Conservation (phyloP, 208 protist species). For the Angomonas deanei region DNA sequence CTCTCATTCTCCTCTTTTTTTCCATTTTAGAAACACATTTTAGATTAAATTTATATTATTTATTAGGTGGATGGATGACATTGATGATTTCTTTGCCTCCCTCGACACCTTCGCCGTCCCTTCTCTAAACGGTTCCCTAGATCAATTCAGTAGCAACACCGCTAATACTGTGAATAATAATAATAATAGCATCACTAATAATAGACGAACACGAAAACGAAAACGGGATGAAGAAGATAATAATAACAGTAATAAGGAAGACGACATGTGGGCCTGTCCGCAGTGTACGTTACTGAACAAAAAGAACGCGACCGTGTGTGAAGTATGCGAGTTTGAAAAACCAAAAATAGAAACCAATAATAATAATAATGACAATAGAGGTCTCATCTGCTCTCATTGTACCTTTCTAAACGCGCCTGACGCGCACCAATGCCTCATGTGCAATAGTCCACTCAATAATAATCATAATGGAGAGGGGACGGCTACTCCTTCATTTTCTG, state of each 20-base stretch:
- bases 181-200: not conserved
- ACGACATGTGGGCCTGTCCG: slow-evolving; percentile 12
- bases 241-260: not conserved
- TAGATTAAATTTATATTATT: slow-evolving; percentile 2
- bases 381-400: not conserved
- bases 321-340: slow-evolving; percentile 4
- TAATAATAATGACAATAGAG: not conserved
- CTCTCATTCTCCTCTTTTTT: not conserved
- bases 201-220: not conserved
- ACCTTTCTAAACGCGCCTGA: slow-evolving; percentile 3
- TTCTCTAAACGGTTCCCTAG: slow-evolving; percentile 13
- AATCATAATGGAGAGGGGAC: no score
- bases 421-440: no score
- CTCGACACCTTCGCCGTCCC: slow-evolving; percentile 41
- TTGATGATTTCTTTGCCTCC: slow-evolving; percentile 49
- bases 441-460: no score
- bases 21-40: not conserved
- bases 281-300: slow-evolving; percentile 27
- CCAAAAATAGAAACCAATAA: not conserved
- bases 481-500: no score
- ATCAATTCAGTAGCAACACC: slow-evolving; percentile 19
- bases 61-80: slow-evolving; percentile 29
- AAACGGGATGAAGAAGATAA: no score
- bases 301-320: not conserved
- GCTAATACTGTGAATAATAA: not conserved